These are phyloP conservation scores for Venturiaceae sp. DNA, from an alignment of 2,329 filamentous ascomycete species.

Conservation along the genomic window DNA sequence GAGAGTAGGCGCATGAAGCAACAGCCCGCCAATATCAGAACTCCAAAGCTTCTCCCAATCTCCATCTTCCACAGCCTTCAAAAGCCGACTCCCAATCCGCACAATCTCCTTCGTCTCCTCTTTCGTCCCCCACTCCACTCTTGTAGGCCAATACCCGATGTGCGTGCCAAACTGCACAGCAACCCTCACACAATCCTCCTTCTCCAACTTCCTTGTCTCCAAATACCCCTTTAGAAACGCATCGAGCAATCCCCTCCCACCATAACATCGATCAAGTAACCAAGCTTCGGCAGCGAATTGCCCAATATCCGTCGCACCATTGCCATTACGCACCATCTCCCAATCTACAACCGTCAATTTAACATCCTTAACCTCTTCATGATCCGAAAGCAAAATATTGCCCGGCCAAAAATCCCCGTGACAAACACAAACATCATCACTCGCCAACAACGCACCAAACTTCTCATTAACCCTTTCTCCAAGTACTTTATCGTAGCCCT, in stretches of 20 bases:
- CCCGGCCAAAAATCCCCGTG: conserved; percentile 31
- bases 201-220: conserved; percentile 9
- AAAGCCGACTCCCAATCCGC: conserved; percentile 2
- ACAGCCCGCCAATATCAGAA: conserved; percentile 1
- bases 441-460: conserved; percentile 18
- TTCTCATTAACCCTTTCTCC: conserved; percentile 17
- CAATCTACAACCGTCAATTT: conserved; percentile 25
- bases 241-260: conserved; percentile 16
- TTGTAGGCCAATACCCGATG: conserved; percentile 23
- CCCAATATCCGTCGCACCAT: conserved; percentile 24
- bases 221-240: conserved; percentile 20
- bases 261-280: conserved; percentile 24
- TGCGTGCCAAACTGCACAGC: conserved; percentile 26
- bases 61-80: conserved; percentile 10
- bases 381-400: conserved; percentile 20
- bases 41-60: conserved; percentile 16
- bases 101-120: conserved; percentile 19
- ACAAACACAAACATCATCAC: conserved; percentile 23
- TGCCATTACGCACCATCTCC: conserved; percentile 24
- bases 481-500: conserved; percentile 16
- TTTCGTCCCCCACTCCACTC: conserved; percentile 19
- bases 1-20: conserved; percentile 27
- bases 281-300: conserved; percentile 28
- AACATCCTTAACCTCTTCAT: neutral
- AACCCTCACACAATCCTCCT: conserved; percentile 17